Evolutionary conservation across 2,329 filamentous ascomycete species (phyloP).

Genomic region (Sarocladium strictum): DNA sequence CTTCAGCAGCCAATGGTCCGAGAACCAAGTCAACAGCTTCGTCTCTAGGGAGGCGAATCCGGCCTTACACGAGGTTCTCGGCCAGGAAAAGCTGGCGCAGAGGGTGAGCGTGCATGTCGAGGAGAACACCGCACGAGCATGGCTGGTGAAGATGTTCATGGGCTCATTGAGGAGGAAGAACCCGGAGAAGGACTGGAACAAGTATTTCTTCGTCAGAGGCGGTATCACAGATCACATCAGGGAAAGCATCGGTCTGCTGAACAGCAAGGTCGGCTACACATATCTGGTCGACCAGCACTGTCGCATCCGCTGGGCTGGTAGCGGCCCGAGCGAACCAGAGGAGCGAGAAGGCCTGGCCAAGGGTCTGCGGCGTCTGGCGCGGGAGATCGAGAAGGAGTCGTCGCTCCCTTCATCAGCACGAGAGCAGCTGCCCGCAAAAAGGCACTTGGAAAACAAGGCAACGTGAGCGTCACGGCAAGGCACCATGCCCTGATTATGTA

Average conservation of each 20-base stretch:
- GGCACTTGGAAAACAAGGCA: neutral
- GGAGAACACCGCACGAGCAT: slow-evolving; percentile 65
- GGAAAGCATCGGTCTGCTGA: slow-evolving; percentile 65
- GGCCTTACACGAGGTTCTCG: slow-evolving; percentile 58
- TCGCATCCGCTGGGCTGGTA: slow-evolving; percentile 91
- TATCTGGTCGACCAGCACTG: slow-evolving; percentile 86
- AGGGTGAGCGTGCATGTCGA: slow-evolving; percentile 84
- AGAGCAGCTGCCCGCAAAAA: slow-evolving; percentile 22
- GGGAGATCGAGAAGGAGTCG: slow-evolving; percentile 43
- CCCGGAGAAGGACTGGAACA: slow-evolving; percentile 46
- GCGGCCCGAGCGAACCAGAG: slow-evolving; percentile 57
- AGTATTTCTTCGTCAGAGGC: slow-evolving; percentile 55
- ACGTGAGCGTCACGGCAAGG: neutral
- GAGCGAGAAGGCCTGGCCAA: slow-evolving; percentile 64
- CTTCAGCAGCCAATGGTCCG: slow-evolving; percentile 81
- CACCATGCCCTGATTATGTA: neutral
- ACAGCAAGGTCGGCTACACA: slow-evolving; percentile 88
- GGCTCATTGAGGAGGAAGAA: slow-evolving; percentile 44
- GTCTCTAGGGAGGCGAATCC: slow-evolving; percentile 60
- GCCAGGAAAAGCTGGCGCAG: slow-evolving; percentile 54
- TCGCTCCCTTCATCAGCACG: slow-evolving; percentile 26
- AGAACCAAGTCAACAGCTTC: slow-evolving; percentile 72
- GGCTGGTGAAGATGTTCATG: slow-evolving; percentile 52
- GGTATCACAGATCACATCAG: slow-evolving; percentile 56
- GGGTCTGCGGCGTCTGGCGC: slow-evolving; percentile 56